Percentiles rank a stretch among this genome's conserved stretches.
Evolutionary conservation across 768 basidiomycete species (phyloP).

Genomic region (Kwoniella sp.): DNA sequence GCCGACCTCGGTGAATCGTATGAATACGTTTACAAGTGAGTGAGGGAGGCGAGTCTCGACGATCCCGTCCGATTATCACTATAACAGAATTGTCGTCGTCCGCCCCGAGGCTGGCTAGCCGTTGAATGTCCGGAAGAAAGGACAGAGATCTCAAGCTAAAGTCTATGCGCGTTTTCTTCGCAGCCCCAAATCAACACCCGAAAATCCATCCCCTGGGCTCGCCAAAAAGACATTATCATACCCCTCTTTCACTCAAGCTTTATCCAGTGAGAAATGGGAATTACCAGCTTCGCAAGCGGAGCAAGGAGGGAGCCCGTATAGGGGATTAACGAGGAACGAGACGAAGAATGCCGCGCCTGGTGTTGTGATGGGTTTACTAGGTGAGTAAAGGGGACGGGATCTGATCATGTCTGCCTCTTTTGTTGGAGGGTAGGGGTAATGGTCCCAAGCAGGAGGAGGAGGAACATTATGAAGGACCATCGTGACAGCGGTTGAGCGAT

Average conservation of each 20-base stretch:
- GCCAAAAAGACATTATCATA: conserved; percentile 64
- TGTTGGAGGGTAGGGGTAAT: too few relatives aligned
- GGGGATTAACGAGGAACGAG: conserved; percentile 68
- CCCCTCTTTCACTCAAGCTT: conserved; percentile 59
- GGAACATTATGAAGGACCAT: too few relatives aligned
- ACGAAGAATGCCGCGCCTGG: conserved; percentile 83
- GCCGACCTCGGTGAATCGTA: conserved; percentile 80
- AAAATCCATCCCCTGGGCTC: conserved; percentile 22
- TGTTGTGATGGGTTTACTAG: conserved; percentile 70
- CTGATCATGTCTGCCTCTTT: too few relatives aligned
- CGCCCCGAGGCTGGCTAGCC: background rate
- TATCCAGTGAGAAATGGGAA: conserved; percentile 31
- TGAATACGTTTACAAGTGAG: conserved; percentile 82
- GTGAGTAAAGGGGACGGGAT: conserved; percentile 57
- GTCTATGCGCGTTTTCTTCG: background rate
- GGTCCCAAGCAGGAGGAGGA: too few relatives aligned
- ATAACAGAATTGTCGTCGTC: background rate
- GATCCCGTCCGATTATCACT: too few relatives aligned
- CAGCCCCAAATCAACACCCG: conserved; percentile 24
- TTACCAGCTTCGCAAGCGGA: conserved; percentile 17
- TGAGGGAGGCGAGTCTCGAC: background rate
- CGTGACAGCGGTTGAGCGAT: too few relatives aligned
- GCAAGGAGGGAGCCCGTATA: conserved; percentile 65
- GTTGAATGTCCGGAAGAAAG: too few relatives aligned
- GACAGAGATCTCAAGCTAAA: too few relatives aligned